Evolutionary conservation across 2,329 filamentous ascomycete species (phyloP).

Genomic region (Grosmannia clavigera): DNA sequence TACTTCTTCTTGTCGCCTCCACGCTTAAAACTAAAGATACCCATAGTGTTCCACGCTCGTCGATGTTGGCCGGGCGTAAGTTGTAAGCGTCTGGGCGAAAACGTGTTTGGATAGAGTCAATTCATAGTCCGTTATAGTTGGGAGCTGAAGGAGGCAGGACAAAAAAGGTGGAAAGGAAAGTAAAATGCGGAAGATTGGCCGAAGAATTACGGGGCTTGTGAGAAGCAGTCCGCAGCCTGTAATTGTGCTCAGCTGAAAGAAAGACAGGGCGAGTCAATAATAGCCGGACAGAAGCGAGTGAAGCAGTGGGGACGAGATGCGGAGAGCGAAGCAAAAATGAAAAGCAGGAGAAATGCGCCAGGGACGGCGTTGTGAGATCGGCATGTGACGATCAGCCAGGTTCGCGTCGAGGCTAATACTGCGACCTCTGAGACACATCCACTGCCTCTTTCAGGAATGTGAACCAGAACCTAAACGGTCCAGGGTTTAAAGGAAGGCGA

Average conservation of each 20-base stretch:
- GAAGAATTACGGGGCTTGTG: not conserved
- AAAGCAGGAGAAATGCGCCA: not conserved
- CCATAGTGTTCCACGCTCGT: constrained; percentile 27
- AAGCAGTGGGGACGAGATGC: not conserved
- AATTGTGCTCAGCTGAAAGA: no score
- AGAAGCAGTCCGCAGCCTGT: no score
- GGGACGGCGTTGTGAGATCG: not conserved
- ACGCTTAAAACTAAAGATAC: constrained; percentile 45
- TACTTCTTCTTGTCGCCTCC: constrained; percentile 45
- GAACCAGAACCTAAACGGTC: not conserved
- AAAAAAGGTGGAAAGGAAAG: not conserved
- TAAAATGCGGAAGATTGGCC: not conserved
- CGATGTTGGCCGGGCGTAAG: not conserved
- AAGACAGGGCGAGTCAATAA: not conserved
- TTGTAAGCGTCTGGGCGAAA: not conserved
- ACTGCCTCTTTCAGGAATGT: not conserved
- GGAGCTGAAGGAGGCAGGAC: not conserved
- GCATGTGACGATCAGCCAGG: not conserved
- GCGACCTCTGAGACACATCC: not conserved
- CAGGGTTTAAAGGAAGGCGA: no score
- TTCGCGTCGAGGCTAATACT: not conserved
- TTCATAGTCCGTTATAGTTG: not conserved
- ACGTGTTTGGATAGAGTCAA: not conserved
- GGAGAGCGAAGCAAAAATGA: not conserved
- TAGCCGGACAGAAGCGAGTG: not conserved